A percentile compares a stretch with the other conserved stretches of the same genome.
phyloP scores from a whole-genome alignment of 805 yeast species.

The Starmerella tilneyi region DNA sequence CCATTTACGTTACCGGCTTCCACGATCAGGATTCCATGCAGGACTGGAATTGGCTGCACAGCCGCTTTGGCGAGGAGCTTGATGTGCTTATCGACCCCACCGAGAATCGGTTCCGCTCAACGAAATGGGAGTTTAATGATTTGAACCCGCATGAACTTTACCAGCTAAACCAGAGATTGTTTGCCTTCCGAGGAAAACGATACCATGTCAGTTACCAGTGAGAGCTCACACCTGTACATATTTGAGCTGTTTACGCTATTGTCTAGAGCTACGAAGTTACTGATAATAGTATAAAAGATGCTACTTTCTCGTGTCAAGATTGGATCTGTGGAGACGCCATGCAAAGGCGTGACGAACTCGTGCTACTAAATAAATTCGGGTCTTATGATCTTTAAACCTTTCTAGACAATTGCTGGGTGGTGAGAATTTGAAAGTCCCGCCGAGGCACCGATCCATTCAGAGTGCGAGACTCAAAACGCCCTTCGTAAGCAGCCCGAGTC shows the following conservation, averaged over 20 bases:
- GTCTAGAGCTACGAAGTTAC: no score
- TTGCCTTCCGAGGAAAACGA: slow-evolving; percentile 92
- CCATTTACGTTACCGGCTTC: slow-evolving; percentile 81
- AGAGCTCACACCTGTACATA: slow-evolving; percentile 1
- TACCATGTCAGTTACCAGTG: slow-evolving; percentile 49
- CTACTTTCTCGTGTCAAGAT: no score
- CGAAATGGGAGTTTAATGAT: slow-evolving; percentile 92
- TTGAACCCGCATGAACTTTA: slow-evolving; percentile 84
- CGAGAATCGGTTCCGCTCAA: slow-evolving; percentile 65
- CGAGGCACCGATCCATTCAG: no score
- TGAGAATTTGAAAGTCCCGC: no score
- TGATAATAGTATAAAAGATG: no score
- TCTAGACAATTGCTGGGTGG: no score
- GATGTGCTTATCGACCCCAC: slow-evolving; percentile 71
- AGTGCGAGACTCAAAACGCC: no score
- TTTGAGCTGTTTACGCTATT: no score
- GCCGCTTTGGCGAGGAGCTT: slow-evolving; percentile 56
- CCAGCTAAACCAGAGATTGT: slow-evolving; percentile 80
- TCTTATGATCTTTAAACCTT: no score
- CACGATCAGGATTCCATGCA: slow-evolving; percentile 59
- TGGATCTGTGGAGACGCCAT: no score
- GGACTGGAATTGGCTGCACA: slow-evolving; percentile 62
- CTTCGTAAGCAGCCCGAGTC: slow-evolving; percentile 2
- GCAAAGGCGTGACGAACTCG: no score
- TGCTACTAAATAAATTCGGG: no score